These are phyloP conservation scores for Leucocoprinus sp. DNA, from an alignment of 768 basidiomycete species.

Conservation along the genomic window DNA sequence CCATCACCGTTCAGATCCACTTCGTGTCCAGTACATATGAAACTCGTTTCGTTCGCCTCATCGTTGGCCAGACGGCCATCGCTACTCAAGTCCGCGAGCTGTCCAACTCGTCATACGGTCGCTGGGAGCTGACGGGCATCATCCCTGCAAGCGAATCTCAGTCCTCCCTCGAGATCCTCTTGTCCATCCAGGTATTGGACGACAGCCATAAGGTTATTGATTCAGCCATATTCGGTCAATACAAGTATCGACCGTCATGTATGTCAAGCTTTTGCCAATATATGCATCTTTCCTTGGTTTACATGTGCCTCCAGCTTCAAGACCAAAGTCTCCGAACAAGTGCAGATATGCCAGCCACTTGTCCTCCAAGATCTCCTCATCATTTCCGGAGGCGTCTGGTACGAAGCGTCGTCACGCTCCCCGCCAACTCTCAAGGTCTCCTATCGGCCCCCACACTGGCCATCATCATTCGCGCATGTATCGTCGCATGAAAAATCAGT, in stretches of 20 bases:
- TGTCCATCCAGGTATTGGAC: slow-evolving; percentile 59
- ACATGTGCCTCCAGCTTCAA: slow-evolving; percentile 10
- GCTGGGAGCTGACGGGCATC: slow-evolving; percentile 60
- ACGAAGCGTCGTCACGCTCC: slow-evolving; percentile 29
- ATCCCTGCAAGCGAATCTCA: slow-evolving; percentile 46
- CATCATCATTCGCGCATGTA: slow-evolving; percentile 32
- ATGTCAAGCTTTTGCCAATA: slow-evolving; percentile 13
- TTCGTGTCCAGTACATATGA: slow-evolving; percentile 44
- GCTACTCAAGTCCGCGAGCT: slow-evolving; percentile 57
- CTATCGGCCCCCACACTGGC: slow-evolving; percentile 33
- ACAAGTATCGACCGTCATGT: slow-evolving; percentile 51
- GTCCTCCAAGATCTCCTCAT: slow-evolving; percentile 25
- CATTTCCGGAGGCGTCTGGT: slow-evolving; percentile 18
- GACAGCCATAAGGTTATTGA: slow-evolving; percentile 48
- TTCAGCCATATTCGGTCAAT: slow-evolving; percentile 62
- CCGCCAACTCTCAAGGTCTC: slow-evolving; percentile 25
- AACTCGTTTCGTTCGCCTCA: slow-evolving; percentile 60
- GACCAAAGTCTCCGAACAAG: slow-evolving; percentile 15
- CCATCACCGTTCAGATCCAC: slow-evolving; percentile 56
- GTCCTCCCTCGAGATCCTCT: slow-evolving; percentile 37
- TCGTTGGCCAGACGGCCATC: slow-evolving; percentile 63
- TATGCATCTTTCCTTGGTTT: background rate
- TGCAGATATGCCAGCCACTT: slow-evolving; percentile 13
- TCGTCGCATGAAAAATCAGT: slow-evolving; percentile 35
- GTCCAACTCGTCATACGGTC: slow-evolving; percentile 35